Evolutionary conservation across 2,329 filamentous ascomycete species (phyloP), one percentile per base, ranked within the genome.

Genomic region (Penicillium vulpinum): DNA sequence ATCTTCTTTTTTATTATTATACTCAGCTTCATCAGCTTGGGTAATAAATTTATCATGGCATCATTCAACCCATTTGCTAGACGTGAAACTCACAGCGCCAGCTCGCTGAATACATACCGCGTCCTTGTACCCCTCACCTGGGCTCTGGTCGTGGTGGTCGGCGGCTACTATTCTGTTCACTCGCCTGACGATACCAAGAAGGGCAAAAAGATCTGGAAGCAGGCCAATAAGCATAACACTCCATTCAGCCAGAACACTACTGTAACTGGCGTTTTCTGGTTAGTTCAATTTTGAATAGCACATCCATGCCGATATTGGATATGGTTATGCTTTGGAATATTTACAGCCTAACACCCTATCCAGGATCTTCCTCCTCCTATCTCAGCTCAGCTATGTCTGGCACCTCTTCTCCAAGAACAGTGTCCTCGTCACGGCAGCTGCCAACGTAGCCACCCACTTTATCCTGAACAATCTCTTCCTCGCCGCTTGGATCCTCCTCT

Each of bases 391-490:
- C 65, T 96, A 95, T 74, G 80, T 92, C 58, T 84, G 81, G 67
- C 86, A 91, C 67, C 85, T 96, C 63, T 95, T 91, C 80, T 87
- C 85, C 45, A 79, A 80, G 63, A 84, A 88, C 64, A 70, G 80
- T 44, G 83, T 84, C 28, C 80, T 84, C 51, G 84, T 91, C 61
- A 83, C 85, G 58, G 82, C 85, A 16, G 90, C 91, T 22, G 88
- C 88, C 63, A 87, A 89, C 63, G 88, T 95, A 15, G 91, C 90
- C 59, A 83, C 85, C 65, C 90, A 96, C 79, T 96, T 93, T 75
- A 91, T 95, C 72, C 72, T 89, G 66, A 89, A 91, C 81, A 96
- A 96, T 75, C 78, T 96, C 40, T 82, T 96, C 58, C 85, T 91
- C 73, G 89, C 92, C 64, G 85, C 84, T 65, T 96, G 92, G 74